These are phyloP conservation scores for Salix purpurea DNA, from an alignment of 345 rosid species.

Conservation along the genomic window DNA sequence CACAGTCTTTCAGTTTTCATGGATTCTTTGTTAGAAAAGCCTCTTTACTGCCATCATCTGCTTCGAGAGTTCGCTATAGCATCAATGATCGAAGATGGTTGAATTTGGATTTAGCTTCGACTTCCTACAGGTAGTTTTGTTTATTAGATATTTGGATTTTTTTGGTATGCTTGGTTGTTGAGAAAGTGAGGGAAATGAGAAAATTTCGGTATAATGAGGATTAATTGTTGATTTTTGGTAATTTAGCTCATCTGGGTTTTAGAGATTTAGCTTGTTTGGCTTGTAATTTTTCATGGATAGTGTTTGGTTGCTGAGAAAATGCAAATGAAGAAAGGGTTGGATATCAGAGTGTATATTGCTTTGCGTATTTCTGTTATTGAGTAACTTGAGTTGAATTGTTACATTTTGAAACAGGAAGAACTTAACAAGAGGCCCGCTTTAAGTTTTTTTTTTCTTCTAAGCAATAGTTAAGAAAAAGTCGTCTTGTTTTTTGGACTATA, in stretches of 20 bases:
- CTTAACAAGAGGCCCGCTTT: no score
- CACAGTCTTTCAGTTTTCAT: constrained; percentile 34
- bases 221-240: neutral
- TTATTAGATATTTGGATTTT: neutral
- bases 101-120: constrained; percentile 27
- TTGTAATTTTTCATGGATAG: neutral
- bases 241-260: neutral
- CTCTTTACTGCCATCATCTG: constrained; percentile 32
- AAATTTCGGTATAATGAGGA: neutral
- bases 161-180: neutral
- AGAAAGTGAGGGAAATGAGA: neutral
- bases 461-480: no score
- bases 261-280: neutral
- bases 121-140: constrained; percentile 31
- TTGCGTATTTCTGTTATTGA: neutral
- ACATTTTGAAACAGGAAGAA: neutral
- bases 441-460: no score
- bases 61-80: constrained; percentile 51
- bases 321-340: neutral
- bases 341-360: neutral
- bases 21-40: constrained; percentile 17
- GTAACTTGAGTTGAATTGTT: neutral
- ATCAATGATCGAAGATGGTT: constrained; percentile 62
- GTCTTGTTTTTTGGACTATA: no score
- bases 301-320: constrained; percentile 1